phyloP scores from a whole-genome alignment of 192 early-diverging fungal genomes.

The Linderina pennispora region DNA sequence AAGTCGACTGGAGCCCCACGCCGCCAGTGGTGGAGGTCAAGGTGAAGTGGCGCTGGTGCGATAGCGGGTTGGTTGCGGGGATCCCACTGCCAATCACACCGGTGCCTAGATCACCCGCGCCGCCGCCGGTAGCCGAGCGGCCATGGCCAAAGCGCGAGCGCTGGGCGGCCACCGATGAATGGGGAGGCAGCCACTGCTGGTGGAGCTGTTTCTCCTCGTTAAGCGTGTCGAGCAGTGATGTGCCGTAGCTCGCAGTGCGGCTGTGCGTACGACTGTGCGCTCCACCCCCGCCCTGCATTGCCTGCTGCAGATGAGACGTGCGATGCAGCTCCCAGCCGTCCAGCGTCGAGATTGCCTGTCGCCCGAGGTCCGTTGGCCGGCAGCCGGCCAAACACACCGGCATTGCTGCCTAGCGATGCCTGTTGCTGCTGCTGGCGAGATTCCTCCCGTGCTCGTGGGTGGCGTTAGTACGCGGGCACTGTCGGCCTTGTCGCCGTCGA shows the following conservation, averaged over 20 bases:
- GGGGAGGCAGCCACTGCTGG: slow-evolving; percentile 8
- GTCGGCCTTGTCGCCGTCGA: slow-evolving; percentile 5
- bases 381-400: slow-evolving; percentile 6
- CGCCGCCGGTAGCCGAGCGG: neutral
- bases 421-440: neutral
- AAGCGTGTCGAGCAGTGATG: slow-evolving; percentile 42
- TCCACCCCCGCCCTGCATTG: no score
- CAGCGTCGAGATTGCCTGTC: neutral
- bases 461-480: slow-evolving; percentile 6
- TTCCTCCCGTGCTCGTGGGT: neutral
- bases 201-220: slow-evolving; percentile 32
- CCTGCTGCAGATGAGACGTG: slow-evolving; percentile 4
- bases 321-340: neutral
- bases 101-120: slow-evolving; percentile 7
- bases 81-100: neutral
- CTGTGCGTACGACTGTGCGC: no score
- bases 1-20: neutral
- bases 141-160: slow-evolving; percentile 1
- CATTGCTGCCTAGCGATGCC: neutral
- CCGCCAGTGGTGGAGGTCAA: neutral
- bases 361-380: neutral
- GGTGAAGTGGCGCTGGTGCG: slow-evolving; percentile 21
- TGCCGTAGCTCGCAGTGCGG: slow-evolving; percentile 45
- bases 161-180: neutral
- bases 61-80: neutral